phyloP scores from a whole-genome alignment of 768 basidiomycete species.

The Lactifluus hygrophoroides region DNA sequence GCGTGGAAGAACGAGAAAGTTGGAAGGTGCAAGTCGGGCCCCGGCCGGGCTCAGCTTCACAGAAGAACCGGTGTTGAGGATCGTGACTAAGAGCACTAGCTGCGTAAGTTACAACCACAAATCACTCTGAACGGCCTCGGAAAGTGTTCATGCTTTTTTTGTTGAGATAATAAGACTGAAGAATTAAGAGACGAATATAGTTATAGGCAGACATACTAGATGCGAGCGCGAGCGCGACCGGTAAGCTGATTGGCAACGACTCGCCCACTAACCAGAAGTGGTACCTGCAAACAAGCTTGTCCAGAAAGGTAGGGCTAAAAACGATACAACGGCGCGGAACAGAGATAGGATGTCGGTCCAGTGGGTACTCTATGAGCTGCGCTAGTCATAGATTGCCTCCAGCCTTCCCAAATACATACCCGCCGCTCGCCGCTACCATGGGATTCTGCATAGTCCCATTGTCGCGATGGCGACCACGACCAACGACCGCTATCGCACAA shows the following conservation, averaged over 20 bases:
- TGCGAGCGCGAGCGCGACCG: background rate
- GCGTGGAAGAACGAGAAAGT: background rate
- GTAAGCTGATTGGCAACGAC: background rate
- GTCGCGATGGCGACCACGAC: background rate
- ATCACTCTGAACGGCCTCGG: no score
- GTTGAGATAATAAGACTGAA: no score
- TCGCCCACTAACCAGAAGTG: background rate
- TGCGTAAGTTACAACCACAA: background rate
- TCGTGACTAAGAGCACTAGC: background rate
- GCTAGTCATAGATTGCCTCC: background rate
- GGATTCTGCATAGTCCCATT: background rate
- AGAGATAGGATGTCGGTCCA: background rate
- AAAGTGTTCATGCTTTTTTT: no score
- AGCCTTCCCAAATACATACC: background rate
- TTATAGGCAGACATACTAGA: no score
- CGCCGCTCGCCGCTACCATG: background rate
- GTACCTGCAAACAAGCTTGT: background rate
- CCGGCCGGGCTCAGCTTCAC: background rate
- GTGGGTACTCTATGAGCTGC: background rate
- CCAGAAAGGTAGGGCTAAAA: background rate
- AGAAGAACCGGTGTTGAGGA: background rate
- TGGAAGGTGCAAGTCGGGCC: background rate
- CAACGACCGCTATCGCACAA: constrained; percentile 31
- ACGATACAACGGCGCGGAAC: background rate
- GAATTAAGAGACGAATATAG: no score